These are phyloP conservation scores for Hypomyces rosellus DNA, from an alignment of 2,329 filamentous ascomycete genomes.

Conservation along the genomic window DNA sequence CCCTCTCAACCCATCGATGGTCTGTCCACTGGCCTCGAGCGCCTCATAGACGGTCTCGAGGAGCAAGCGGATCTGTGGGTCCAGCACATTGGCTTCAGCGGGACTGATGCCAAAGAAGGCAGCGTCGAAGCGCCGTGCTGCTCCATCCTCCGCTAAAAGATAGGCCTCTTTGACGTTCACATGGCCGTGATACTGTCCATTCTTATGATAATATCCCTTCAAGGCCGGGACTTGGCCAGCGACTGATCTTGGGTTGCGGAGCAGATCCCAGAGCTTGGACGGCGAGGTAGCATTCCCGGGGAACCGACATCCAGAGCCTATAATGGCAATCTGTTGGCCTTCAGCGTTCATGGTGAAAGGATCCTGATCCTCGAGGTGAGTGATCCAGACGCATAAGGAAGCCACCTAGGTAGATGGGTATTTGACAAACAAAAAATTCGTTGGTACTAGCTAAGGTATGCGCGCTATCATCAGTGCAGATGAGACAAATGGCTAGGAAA, in stretches of 20 bases:
- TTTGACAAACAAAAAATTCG: too few species aligned
- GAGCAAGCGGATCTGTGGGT: slow-evolving; percentile 37
- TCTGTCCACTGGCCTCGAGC: slow-evolving; percentile 30
- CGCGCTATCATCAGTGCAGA: too few species aligned
- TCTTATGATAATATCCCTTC: slow-evolving; percentile 18
- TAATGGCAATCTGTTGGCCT: slow-evolving; percentile 27
- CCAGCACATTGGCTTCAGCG: slow-evolving; percentile 32
- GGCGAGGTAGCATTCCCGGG: slow-evolving; percentile 27
- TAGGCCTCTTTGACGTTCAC: slow-evolving; percentile 28
- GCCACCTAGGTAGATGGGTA: too few species aligned
- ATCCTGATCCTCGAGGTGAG: too few species aligned
- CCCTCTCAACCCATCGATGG: slow-evolving; percentile 21
- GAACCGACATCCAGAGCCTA: slow-evolving; percentile 35
- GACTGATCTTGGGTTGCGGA: slow-evolving; percentile 20
- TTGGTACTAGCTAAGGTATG: too few species aligned
- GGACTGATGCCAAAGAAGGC: slow-evolving; percentile 35
- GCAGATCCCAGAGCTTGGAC: slow-evolving; percentile 28
- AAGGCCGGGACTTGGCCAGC: slow-evolving; percentile 24
- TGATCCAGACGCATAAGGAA: too few species aligned
- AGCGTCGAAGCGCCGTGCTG: slow-evolving; percentile 23
- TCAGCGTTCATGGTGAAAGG: too few species aligned
- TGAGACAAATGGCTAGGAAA: too few species aligned
- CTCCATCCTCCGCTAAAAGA: slow-evolving; percentile 31
- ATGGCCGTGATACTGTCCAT: slow-evolving; percentile 12
- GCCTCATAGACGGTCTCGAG: slow-evolving; percentile 36